These are phyloP conservation scores for Flaveria brownii DNA, from an alignment of 129 eudicot genomes.

Conservation along the genomic window DNA sequence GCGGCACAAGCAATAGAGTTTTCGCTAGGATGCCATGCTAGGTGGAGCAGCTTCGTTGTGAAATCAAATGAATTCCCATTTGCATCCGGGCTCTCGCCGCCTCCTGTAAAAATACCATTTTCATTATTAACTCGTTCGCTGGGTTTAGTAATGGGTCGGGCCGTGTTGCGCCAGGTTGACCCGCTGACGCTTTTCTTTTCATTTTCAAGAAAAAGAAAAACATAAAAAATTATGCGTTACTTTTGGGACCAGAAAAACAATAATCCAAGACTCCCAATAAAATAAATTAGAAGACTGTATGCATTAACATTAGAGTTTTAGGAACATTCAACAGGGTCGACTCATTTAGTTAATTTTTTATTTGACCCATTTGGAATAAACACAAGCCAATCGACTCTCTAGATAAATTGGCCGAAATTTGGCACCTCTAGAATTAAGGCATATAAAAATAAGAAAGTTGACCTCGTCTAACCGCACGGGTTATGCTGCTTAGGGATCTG, in stretches of 20 bases:
- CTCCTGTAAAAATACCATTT: slow-evolving; percentile 23
- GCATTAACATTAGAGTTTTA: neutral
- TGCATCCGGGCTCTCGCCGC: slow-evolving; percentile 62
- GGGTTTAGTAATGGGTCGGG: neutral
- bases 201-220: neutral
- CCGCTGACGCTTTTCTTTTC: neutral
- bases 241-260: neutral
- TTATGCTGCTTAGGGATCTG: slow-evolving; percentile 82
- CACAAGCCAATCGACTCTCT: neutral
- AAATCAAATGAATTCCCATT: slow-evolving; percentile 93
- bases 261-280: too few relatives aligned
- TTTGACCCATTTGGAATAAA: slow-evolving; percentile 2
- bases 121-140: neutral
- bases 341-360: neutral
- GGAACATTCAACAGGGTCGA: neutral
- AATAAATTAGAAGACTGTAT: too few relatives aligned
- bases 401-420: neutral
- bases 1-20: slow-evolving; percentile 99
- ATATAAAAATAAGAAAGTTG: slow-evolving; percentile 8
- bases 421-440: neutral
- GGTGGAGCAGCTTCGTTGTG: slow-evolving; percentile 88
- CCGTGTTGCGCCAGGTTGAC: neutral
- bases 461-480: slow-evolving; percentile 97
- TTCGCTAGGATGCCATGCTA: slow-evolving; percentile 99
- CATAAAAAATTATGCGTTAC: too few relatives aligned